phyloP scores from a whole-genome alignment of 2,329 filamentous ascomycete genomes.

The Chrysosphaeria jannelii region DNA sequence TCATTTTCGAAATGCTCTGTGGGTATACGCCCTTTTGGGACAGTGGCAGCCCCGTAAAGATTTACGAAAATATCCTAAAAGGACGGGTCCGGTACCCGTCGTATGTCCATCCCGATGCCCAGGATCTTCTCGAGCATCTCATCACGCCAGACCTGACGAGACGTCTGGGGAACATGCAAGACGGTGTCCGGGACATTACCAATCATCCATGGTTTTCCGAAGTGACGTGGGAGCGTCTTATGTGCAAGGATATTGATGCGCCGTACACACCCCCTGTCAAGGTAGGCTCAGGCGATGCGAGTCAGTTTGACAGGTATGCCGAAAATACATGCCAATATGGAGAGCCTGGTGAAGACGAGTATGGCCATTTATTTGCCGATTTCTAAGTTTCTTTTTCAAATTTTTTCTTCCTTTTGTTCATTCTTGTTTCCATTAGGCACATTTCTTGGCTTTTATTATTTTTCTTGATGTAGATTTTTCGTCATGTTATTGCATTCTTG shows the following conservation, averaged over 20 bases:
- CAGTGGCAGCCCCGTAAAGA: slow-evolving; percentile 89
- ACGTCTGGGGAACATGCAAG: slow-evolving; percentile 76
- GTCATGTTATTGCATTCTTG: too few relatives aligned
- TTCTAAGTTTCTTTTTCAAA: slow-evolving; percentile 9
- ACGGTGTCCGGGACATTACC: slow-evolving; percentile 76
- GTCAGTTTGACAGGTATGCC: slow-evolving; percentile 92
- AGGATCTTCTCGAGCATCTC: slow-evolving; percentile 69
- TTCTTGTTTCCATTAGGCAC: too few relatives aligned
- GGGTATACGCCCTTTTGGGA: slow-evolving; percentile 99
- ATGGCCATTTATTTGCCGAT: too few relatives aligned
- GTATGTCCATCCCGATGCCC: slow-evolving; percentile 82
- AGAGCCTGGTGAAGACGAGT: slow-evolving; percentile 52
- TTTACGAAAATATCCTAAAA: slow-evolving; percentile 96
- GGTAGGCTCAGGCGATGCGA: slow-evolving; percentile 78
- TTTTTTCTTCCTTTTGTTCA: not conserved
- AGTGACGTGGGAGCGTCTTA: slow-evolving; percentile 86
- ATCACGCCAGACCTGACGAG: slow-evolving; percentile 92
- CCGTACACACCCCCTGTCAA: slow-evolving; percentile 92
- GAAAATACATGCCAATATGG: slow-evolving; percentile 92
- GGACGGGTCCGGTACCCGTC: slow-evolving; percentile 89
- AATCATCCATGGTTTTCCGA: slow-evolving; percentile 89
- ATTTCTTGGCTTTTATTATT: not conserved
- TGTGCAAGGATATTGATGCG: slow-evolving; percentile 90
- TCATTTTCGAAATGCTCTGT: slow-evolving; percentile 99
- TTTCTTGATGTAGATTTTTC: too few relatives aligned